Evolutionary conservation across 164 flowering plant species (phyloP).

Genomic region (Vitis rotundifolia): DNA sequence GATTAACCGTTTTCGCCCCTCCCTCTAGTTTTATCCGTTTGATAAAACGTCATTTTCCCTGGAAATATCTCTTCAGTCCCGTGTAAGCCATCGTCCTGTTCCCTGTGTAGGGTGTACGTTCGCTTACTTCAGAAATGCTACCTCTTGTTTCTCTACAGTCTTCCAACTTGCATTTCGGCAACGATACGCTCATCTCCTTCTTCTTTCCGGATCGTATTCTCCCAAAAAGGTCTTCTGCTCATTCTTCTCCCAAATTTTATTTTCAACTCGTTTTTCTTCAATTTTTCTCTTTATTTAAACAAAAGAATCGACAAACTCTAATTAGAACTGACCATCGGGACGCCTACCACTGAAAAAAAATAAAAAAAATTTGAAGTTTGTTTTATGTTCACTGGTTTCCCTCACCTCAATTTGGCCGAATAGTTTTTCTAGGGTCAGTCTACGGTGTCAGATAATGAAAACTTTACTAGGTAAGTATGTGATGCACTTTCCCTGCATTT

Average conservation of each 20-base stretch:
- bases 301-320: not conserved
- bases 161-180: conserved; percentile 11
- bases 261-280: not conserved
- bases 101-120: not conserved
- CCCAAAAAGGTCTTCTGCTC: conserved; percentile 9
- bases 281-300: not conserved
- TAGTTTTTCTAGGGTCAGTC: not conserved
- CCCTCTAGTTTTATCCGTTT: too few relatives aligned
- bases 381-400: not conserved
- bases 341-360: not conserved
- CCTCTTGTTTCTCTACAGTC: conserved; percentile 14
- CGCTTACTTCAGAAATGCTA: conserved; percentile 17
- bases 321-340: not conserved
- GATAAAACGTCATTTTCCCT: too few relatives aligned
- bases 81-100: not conserved
- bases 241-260: too few relatives aligned
- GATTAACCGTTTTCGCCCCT: too few relatives aligned
- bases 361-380: not conserved
- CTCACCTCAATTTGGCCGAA: not conserved
- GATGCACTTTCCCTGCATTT: not conserved
- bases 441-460: not conserved
- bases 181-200: conserved; percentile 2
- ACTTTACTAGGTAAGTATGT: not conserved
- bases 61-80: too few relatives aligned
- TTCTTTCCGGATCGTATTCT: conserved; percentile 17